A percentile compares a stretch with the other conserved stretches of the same genome.
These are phyloP conservation scores for Giardia muris DNA, from an alignment of 208 protist species.

Conservation along the genomic window DNA sequence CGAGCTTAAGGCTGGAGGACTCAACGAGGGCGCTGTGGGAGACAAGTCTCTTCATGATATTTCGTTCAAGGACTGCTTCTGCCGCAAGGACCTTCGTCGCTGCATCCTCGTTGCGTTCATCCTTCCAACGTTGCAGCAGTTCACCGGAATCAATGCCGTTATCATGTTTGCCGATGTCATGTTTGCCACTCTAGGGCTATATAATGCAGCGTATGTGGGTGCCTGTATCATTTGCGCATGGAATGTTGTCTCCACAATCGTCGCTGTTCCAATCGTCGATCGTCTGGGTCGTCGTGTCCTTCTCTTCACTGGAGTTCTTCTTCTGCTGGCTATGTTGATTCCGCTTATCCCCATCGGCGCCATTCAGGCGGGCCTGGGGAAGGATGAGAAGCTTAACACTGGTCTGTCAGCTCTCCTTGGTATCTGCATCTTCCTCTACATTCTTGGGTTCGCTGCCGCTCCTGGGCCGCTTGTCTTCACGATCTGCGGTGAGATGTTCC, in stretches of 20 bases:
- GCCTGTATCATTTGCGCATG: background rate
- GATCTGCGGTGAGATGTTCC: slow-evolving; percentile 10
- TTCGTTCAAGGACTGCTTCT: background rate
- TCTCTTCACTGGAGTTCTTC: background rate
- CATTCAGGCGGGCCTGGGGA: background rate
- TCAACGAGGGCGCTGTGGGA: background rate
- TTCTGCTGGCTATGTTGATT: background rate
- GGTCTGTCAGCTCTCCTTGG: background rate
- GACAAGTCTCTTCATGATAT: background rate
- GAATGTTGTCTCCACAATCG: slow-evolving; percentile 4
- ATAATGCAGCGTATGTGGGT: background rate
- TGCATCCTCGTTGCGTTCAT: background rate
- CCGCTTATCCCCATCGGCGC: background rate
- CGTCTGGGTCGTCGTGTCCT: background rate
- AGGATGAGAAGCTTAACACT: background rate
- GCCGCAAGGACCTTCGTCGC: background rate
- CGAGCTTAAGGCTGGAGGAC: background rate
- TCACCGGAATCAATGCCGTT: slow-evolving; percentile 8
- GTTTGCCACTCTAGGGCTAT: background rate
- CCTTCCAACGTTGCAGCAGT: background rate
- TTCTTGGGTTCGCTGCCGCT: background rate
- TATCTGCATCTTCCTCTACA: background rate
- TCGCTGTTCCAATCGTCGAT: background rate
- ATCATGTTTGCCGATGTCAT: background rate
- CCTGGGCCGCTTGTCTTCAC: background rate